Base-by-base conservation (phyloP, 495 filamentous ascomycete species). In the Hypomontagnella monticulosa region DNA sequence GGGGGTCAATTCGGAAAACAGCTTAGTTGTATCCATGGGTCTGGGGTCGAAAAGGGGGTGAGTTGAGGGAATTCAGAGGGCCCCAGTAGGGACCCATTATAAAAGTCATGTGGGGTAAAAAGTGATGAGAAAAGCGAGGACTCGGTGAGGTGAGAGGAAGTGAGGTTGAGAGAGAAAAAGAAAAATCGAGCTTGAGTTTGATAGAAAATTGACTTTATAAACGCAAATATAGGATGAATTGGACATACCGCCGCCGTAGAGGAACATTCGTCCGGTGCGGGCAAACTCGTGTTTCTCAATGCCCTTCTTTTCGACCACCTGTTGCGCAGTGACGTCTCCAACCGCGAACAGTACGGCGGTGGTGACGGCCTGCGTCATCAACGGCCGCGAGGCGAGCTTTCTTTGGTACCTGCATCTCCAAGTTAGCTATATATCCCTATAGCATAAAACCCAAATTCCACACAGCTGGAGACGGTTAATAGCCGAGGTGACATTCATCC, bases 311-410 rank as follows among this genome's bases (percentile, higher is more conserved):
- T 98, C 95, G 51, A 99, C 91, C n/a, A 79, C 82, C 76, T 99
- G 95, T 71, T 99, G 95, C n/a, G 95, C 92, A 53, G 97, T 85
- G 52, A 89, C 81, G 77, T 99, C 95, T 61, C 95, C 95, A 14
- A 92, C 88, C 36, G 89, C 93, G 75, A 98, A 99, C 55, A 99
- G 87, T 48, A 97, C 76, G 27, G 90, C 88, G 30, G 93, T 96
- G 46, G 92, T 96, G 57, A 96, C 75, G 73, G 88, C 90, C 78
- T 96, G 91, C 7, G 93, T 97, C 69, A 97, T 87, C 58, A 97
- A 80, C 56, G 94, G 94, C 70, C 88, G 85, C 69, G 86, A 85
- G 57, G 89, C 89, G 62, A 97, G 85, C 73, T 87, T 90, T 70
- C 87, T 80, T 79, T 95, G 91, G 80, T 97, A 97, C 94, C 94